Evolutionary conservation across 345 rosid genomes (phyloP).

Genomic region (thale cress (Arabidopsis thaliana)): DNA sequence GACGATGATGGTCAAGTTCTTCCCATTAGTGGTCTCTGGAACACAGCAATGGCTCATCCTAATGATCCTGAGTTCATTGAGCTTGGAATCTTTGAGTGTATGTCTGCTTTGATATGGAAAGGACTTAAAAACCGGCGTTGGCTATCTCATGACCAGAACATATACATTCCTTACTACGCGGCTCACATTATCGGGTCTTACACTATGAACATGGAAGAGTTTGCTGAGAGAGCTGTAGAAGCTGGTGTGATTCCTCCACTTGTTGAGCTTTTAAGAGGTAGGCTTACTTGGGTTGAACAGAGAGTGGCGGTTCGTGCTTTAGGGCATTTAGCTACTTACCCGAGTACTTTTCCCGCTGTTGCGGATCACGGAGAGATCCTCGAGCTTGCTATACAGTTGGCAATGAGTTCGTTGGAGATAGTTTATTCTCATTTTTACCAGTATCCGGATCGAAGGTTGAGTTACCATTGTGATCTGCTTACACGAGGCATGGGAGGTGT

Average conservation of each 20-base stretch:
- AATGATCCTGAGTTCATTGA: constrained; percentile 97
- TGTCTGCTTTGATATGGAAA: constrained; percentile 95
- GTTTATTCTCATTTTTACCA: constrained; percentile 98
- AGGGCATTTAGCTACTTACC: constrained; percentile 95
- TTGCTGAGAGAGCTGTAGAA: constrained; percentile 82
- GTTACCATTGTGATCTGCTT: constrained; percentile 94
- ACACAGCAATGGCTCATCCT: constrained; percentile 99
- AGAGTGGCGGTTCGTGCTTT: constrained; percentile 97
- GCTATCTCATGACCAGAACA: constrained; percentile 96
- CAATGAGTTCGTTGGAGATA: constrained; percentile 91
- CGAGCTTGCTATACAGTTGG: constrained; percentile 86
- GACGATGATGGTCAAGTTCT: constrained; percentile 98
- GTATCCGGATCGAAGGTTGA: constrained; percentile 71
- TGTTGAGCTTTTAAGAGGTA: constrained; percentile 91
- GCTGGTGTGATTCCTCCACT: constrained; percentile 90
- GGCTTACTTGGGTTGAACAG: constrained; percentile 98
- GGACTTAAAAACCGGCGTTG: constrained; percentile 94
- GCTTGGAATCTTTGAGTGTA: constrained; percentile 96
- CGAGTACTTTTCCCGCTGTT: constrained; percentile 78
- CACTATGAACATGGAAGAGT: constrained; percentile 99
- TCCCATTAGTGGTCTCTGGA: constrained; percentile 99
- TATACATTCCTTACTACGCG: constrained; percentile 97
- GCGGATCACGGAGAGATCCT: constrained; percentile 89
- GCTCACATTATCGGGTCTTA: constrained; percentile 99
- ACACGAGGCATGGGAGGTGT: constrained; percentile 99